Evolutionary conservation across 2,329 filamentous ascomycete genomes (phyloP).

Genomic region (Penicillium crustosum): DNA sequence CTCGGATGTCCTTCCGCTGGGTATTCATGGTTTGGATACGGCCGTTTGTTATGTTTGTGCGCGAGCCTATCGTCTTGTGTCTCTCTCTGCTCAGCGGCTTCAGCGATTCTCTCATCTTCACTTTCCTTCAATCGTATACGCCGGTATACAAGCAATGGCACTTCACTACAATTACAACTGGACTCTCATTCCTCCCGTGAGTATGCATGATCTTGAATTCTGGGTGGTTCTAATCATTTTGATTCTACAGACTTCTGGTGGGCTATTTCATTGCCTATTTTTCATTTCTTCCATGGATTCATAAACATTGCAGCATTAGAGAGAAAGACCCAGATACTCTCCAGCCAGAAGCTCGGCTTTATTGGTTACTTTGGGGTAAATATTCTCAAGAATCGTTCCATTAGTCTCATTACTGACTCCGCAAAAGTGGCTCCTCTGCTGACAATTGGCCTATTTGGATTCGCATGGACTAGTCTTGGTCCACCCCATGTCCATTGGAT

Average conservation of each 20-base stretch:
- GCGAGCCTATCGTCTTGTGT: slow-evolving; percentile 63
- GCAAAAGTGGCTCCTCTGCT: slow-evolving; percentile 54
- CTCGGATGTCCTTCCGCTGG: slow-evolving; percentile 58
- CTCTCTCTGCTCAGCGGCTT: slow-evolving; percentile 65
- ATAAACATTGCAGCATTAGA: slow-evolving; percentile 42
- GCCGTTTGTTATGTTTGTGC: slow-evolving; percentile 64
- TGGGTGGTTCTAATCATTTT: neutral
- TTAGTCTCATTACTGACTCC: neutral
- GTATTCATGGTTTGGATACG: slow-evolving; percentile 59
- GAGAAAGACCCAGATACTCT: slow-evolving; percentile 47
- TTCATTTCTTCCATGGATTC: slow-evolving; percentile 56
- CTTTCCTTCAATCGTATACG: slow-evolving; percentile 62
- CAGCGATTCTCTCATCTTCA: slow-evolving; percentile 65
- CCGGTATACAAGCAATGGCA: slow-evolving; percentile 62
- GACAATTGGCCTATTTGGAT: slow-evolving; percentile 60
- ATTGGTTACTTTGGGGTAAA: slow-evolving; percentile 56
- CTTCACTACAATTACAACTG: slow-evolving; percentile 52
- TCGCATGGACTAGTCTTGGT: slow-evolving; percentile 60
- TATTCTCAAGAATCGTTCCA: neutral
- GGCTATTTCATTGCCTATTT: slow-evolving; percentile 60
- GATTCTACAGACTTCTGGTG: slow-evolving; percentile 46
- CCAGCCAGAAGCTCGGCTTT: slow-evolving; percentile 62
- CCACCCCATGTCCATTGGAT: slow-evolving; percentile 59
- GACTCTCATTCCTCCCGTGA: slow-evolving; percentile 56
- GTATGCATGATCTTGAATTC: slow-evolving; percentile 16